A percentile compares a stretch with the other conserved stretches of the same genome.
Conservation (phyloP, 495 filamentous ascomycete species). For the Lophiostoma macrostomum region DNA sequence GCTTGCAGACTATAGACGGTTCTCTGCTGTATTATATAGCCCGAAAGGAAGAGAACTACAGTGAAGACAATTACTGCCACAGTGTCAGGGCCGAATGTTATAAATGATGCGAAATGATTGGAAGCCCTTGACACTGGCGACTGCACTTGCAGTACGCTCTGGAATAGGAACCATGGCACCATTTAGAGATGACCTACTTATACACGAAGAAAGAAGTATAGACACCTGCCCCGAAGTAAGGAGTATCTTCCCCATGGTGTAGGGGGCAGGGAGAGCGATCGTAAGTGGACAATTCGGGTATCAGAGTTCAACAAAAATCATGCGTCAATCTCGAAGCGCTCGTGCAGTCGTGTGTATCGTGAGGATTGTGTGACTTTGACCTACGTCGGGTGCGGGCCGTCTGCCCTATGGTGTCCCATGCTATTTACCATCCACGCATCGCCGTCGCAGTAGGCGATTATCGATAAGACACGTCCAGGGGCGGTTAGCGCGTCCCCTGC, state of each 20-base stretch:
- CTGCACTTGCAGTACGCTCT: too few species aligned
- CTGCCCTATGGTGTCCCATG: background rate
- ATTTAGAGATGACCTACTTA: slow-evolving; percentile 32
- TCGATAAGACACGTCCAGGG: too few species aligned
- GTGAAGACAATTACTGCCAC: slow-evolving; percentile 55
- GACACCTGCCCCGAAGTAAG: slow-evolving; percentile 45
- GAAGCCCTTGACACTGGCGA: too few species aligned
- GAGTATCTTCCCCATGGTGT: slow-evolving; percentile 33
- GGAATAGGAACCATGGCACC: too few species aligned
- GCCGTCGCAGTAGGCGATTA: background rate
- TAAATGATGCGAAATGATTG: too few species aligned
- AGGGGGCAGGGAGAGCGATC: background rate
- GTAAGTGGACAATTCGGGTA: background rate
- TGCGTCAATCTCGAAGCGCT: slow-evolving; percentile 27
- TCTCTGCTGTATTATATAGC: slow-evolving; percentile 68
- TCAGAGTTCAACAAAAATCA: slow-evolving; percentile 6
- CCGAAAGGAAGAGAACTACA: slow-evolving; percentile 63
- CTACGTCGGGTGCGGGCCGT: background rate
- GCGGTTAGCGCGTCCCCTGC: too few species aligned
- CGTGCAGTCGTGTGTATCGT: slow-evolving; percentile 17
- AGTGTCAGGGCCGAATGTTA: background rate
- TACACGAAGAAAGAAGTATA: slow-evolving; percentile 38
- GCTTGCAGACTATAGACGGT: slow-evolving; percentile 61
- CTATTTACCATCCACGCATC: background rate
- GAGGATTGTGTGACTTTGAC: slow-evolving; percentile 13